Evolutionary conservation across 768 basidiomycete species (phyloP).

Genomic region (Amanita pallidorosea): DNA sequence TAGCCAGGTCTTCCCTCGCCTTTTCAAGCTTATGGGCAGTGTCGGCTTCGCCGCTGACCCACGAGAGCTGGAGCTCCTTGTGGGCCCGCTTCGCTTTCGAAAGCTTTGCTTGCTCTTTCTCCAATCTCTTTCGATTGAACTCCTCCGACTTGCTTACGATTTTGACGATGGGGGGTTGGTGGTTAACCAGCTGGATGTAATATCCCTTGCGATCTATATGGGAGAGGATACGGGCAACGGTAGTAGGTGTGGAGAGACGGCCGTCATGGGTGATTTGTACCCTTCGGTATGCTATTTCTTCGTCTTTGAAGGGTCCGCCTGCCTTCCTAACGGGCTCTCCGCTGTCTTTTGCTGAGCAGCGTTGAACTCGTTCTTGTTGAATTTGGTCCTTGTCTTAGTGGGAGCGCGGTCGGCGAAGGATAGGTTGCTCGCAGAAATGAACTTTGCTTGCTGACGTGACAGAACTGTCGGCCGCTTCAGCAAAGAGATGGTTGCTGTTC

Average conservation of each 20-base stretch:
- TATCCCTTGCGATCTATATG: constrained; percentile 27
- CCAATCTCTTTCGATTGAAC: constrained; percentile 25
- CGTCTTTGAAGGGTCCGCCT: constrained; percentile 15
- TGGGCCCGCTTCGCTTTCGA: constrained; percentile 19
- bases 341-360: not conserved
- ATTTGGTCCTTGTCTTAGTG: not conserved
- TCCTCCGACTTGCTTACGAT: constrained; percentile 36
- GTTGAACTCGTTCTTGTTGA: constrained; percentile 2
- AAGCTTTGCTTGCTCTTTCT: constrained; percentile 25
- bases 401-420: constrained; percentile 11
- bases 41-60: constrained; percentile 51
- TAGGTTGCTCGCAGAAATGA: constrained; percentile 12
- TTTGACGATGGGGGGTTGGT: constrained; percentile 50
- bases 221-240: constrained; percentile 33
- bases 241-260: constrained; percentile 17
- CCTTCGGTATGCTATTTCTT: constrained; percentile 27
- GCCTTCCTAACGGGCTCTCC: constrained; percentile 5
- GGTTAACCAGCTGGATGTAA: constrained; percentile 45
- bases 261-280: constrained; percentile 35
- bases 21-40: constrained; percentile 56
- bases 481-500: constrained; percentile 15
- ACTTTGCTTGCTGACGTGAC: constrained; percentile 3
- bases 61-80: constrained; percentile 69
- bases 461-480: constrained; percentile 6
- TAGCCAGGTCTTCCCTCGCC: constrained; percentile 44